Percentiles rank a stretch among this genome's conserved stretches.
Evolutionary conservation across 441 rosid genomes (phyloP).

Genomic region (Eruca vesicaria): DNA sequence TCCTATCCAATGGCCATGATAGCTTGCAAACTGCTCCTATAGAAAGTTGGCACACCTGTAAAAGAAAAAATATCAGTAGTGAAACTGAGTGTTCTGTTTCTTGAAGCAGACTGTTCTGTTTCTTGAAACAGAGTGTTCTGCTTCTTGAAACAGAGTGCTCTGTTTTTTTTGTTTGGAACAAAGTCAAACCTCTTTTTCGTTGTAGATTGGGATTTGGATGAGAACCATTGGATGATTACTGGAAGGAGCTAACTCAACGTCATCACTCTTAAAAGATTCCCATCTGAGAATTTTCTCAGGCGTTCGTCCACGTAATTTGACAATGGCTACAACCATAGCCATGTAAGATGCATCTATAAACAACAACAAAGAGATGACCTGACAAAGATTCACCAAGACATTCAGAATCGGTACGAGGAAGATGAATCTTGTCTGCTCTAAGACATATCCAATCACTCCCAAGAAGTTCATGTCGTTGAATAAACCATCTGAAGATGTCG

Average conservation of each 20-base stretch:
- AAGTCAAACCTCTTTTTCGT: constrained; percentile 31
- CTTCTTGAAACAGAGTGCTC: constrained; percentile 1
- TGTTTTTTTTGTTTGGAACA: not conserved
- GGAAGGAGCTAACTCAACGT: constrained; percentile 29
- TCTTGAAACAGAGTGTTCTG: constrained; percentile 8
- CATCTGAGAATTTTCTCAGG: constrained; percentile 32
- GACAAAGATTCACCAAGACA: constrained; percentile 25
- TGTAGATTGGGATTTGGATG: constrained; percentile 31
- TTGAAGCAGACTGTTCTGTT: not conserved
- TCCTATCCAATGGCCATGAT: constrained; percentile 68
- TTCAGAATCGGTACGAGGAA: constrained; percentile 34
- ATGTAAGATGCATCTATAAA: constrained; percentile 35
- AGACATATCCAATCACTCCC: constrained; percentile 31
- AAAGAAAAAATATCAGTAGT: not conserved
- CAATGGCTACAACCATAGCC: constrained; percentile 32
- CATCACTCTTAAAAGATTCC: constrained; percentile 28
- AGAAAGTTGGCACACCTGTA: constrained; percentile 61
- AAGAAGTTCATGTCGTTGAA: constrained; percentile 16
- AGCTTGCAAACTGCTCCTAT: constrained; percentile 70
- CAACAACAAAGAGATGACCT: constrained; percentile 28
- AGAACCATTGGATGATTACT: constrained; percentile 32
- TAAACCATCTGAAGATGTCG: constrained; percentile 20
- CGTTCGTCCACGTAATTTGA: constrained; percentile 23
- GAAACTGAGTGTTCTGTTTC: constrained; percentile 10
- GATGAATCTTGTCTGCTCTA: constrained; percentile 35